Evolutionary conservation across 306 rosid genomes (phyloP).

Genomic region (Rosa persica): DNA sequence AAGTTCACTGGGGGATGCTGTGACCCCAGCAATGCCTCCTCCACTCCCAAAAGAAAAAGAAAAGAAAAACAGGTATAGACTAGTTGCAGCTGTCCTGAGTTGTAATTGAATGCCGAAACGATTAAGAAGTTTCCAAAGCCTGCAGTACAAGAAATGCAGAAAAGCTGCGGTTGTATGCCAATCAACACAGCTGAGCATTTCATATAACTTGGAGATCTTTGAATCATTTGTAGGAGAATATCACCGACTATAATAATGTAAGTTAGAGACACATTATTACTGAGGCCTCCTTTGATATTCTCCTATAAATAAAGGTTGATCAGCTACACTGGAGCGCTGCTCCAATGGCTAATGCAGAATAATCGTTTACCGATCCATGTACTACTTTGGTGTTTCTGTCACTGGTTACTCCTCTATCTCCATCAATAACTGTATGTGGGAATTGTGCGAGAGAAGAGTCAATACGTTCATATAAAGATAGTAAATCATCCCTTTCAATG

Average conservation of each 20-base stretch:
- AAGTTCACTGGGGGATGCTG: background rate
- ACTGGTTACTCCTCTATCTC: constrained; percentile 28
- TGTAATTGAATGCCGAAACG: background rate
- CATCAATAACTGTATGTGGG: constrained; percentile 10
- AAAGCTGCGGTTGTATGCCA: background rate
- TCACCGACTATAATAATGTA: background rate
- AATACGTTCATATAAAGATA: background rate
- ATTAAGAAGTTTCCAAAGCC: constrained; percentile 2
- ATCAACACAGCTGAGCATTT: constrained; percentile 1
- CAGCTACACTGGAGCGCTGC: constrained; percentile 17
- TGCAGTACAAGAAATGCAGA: constrained; percentile 24
- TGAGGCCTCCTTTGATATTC: constrained; percentile 7
- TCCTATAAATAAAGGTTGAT: constrained; percentile 12
- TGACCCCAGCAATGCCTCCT: background rate
- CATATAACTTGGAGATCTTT: constrained; percentile 11
- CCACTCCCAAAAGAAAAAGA: background rate
- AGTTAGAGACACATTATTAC: background rate
- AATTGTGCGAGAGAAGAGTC: constrained; percentile 16
- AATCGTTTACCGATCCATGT: constrained; percentile 11
- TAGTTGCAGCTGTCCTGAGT: background rate
- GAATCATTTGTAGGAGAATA: constrained; percentile 2
- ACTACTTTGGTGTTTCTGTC: constrained; percentile 28
- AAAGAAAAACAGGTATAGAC: background rate
- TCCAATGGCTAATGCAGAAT: constrained; percentile 15
- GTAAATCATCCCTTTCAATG: constrained; percentile 5